These are phyloP conservation scores for Hysterangium stoloniferum DNA, from an alignment of 768 basidiomycete species.

Conservation along the genomic window DNA sequence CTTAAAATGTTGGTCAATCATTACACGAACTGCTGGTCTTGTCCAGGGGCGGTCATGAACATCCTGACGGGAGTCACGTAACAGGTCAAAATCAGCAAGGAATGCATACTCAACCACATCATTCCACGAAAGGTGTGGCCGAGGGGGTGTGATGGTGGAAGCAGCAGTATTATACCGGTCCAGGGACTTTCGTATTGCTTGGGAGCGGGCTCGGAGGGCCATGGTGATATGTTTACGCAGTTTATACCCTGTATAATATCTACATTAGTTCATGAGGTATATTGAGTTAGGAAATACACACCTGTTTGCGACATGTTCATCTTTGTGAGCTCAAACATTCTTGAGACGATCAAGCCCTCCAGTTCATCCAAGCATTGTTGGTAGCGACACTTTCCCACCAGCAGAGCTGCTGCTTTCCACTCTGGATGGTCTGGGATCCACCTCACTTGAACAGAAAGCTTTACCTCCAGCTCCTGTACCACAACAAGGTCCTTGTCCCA, in stretches of 20 bases:
- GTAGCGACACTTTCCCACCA: conserved; percentile 15
- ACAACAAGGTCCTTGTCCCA: not conserved
- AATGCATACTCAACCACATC: conserved; percentile 13
- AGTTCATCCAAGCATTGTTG: conserved; percentile 21
- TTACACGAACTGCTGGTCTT: conserved; percentile 29
- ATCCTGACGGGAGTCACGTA: conserved; percentile 24
- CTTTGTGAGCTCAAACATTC: conserved; percentile 24
- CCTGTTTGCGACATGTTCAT: conserved; percentile 20
- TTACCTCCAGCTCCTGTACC: conserved; percentile 6
- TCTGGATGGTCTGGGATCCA: conserved; percentile 14
- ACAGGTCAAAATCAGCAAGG: conserved; percentile 25
- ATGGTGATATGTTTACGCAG: conserved; percentile 26
- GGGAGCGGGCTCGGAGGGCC: conserved; percentile 22
- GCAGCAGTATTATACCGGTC: conserved; percentile 26
- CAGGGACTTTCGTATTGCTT: conserved; percentile 27
- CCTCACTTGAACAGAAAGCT: conserved; percentile 11
- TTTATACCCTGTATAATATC: conserved; percentile 26
- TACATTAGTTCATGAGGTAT: not conserved
- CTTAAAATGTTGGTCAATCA: conserved; percentile 24
- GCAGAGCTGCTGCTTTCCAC: conserved; percentile 10
- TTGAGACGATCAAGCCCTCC: conserved; percentile 23
- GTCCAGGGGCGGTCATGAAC: conserved; percentile 26
- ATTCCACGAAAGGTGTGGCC: conserved; percentile 12
- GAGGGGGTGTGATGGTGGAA: conserved; percentile 9
- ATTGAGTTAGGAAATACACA: conserved; percentile 13